Base-by-base conservation (phyloP, 2,329 filamentous ascomycete species). In the Didymella glomerata region DNA sequence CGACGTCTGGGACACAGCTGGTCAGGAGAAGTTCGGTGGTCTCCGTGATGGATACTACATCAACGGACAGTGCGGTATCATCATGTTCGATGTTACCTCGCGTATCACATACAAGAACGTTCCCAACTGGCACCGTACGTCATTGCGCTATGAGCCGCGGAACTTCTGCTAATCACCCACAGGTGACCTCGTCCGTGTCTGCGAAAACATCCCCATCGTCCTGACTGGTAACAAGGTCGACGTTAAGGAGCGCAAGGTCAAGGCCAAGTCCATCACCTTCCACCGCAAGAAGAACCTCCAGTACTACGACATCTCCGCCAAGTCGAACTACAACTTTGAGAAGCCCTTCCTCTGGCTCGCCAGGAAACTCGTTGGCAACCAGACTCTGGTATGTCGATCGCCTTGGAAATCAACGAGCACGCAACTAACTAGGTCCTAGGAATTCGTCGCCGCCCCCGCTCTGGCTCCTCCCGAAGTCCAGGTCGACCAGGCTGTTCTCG, bases 31-130 rank as follows among this genome's bases (percentile, higher is more conserved):
- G 88, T 99, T 99, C 71, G 94, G 94, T 82, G 94, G 94, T 87
- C 92, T 99, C 77, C 92, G 94, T 85, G 94, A 99, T 83, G 94
- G 94, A 73, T 99, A 99, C 89, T 99, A 99, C 87, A 99, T 99
- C 88, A 97, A 97, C 85, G 94, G 94, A 77, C 94, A 98, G 85
- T 98, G 94, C 83, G 94, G 95, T 85, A 97, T 99, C 86, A 98
- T 99, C 89, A 99, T 99, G 94, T 99, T 99, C 82, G 94, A 99
- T 82, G 94, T 99, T 70, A 98, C 95, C 67, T 97, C 94, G 72
- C 92, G 95, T 79, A 98, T 99, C 81, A 99, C 95, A 81, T 99
- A 99, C 90, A 99, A 99, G 91, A 99, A 99, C 86, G 95, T 99
- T 68, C 95, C 95, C 84, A 98, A 98, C 91, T 99, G 95, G 95